Percentiles rank a stretch among this genome's conserved stretches.
Conservation (phyloP, 257 asterid genomes). For the Capsicum pubescens region DNA sequence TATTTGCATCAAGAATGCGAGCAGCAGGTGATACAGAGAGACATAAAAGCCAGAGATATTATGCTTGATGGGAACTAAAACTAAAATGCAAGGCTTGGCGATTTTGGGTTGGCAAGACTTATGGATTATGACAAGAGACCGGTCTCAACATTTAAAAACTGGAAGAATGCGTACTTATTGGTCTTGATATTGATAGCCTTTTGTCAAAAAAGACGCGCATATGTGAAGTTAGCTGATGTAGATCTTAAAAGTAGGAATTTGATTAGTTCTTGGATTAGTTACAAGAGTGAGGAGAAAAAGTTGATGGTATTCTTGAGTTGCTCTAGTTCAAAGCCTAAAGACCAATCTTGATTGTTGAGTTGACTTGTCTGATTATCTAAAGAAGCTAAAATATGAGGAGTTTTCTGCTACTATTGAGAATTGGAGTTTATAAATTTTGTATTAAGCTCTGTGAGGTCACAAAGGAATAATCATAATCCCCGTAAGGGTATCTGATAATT, state of each 20-base stretch:
- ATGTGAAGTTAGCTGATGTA: conserved; percentile 33
- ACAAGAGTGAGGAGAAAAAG: conserved; percentile 54
- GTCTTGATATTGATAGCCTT: no score
- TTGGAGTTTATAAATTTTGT: conserved; percentile 73
- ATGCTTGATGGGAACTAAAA: no score
- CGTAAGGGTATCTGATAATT: conserved; percentile 69
- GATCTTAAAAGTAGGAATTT: conserved; percentile 73
- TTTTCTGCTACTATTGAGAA: conserved; percentile 79
- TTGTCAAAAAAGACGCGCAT: no score
- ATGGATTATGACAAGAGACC: no score
- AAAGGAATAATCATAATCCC: conserved; percentile 30
- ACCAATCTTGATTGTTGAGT: conserved; percentile 68
- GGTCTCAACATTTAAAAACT: no score
- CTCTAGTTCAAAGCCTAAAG: no score
- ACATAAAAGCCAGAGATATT: no score
- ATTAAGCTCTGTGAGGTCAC: conserved; percentile 48
- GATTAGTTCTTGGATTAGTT: conserved; percentile 84
- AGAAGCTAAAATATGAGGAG: conserved; percentile 72
- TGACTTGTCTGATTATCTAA: conserved; percentile 64
- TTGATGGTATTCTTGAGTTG: conserved; percentile 62
- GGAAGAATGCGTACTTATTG: no score
- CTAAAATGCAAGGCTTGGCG: no score
- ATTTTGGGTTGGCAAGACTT: no score
- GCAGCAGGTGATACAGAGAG: no score
- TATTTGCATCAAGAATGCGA: no score